Evolutionary conservation across 139 green algal genomes (phyloP), one percentile per base, ranked within the genome.

Genomic region (Closterium sp.): DNA sequence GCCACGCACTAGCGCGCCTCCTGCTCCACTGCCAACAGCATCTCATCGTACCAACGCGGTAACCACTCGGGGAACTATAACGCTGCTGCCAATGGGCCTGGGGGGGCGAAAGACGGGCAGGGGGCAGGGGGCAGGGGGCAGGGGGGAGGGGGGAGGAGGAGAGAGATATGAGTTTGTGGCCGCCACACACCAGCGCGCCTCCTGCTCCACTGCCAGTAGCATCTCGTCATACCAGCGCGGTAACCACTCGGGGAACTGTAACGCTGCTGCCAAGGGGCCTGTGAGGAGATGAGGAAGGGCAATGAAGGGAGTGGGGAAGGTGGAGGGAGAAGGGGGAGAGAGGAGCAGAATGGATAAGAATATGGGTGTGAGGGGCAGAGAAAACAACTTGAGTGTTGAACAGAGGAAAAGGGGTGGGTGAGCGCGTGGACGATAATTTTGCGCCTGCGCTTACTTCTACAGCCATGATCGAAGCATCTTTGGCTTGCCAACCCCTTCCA

Each of bases 141-240:
- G n/a, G n/a, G n/a, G n/a, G n/a, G n/a, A n/a, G n/a, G n/a, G n/a
- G n/a, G n/a, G n/a, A n/a, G n/a, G 88, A 70, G 1, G 11, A 13
- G 11, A 19, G 10, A 22, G 50, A 11, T 24, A 73, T 73, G 13
- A 73, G 50, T 21, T n/a, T 21, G 2, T 5, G 50, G 50, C 10
- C 13, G 17, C 50, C 50, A 73, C 50, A 11, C 50, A 73, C 50
- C 50, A 73, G 13, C 50, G 1, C 13, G 50, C 50, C 50, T 73
- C 17, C 50, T 27, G 50, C 50, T 73, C 50, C 50, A 73, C 50
- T 73, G 50, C 50, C 0, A 73, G 50, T 4, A 96, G 86, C 28
- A 97, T 89, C 85, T 96, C 94, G 38, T 97, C 96, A 88, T 97
- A 98, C 79, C 97, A 97, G 9, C 17, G 50, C 50, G 50, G 13